Evolutionary conservation across 768 basidiomycete genomes (phyloP), one percentile per base, ranked within the genome.

Genomic region (Suillus ampliporus): DNA sequence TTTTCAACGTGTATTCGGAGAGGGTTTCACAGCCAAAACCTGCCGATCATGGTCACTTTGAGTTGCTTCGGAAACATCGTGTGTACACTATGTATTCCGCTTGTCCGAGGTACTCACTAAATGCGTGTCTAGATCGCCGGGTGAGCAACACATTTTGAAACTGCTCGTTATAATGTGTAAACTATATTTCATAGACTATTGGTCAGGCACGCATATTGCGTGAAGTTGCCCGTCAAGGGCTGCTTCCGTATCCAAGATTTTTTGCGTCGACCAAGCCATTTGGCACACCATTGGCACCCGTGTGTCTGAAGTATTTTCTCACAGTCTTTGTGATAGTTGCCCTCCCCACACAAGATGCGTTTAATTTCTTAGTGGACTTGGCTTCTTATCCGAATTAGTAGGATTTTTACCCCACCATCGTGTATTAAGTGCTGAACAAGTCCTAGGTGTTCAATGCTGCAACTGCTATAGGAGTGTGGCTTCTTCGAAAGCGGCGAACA

Each of bases 151-250:
- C 21, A 48, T 26, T 28, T 28, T 23, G 6, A 14, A 4, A 21
- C 15, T 61, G 10, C 15, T 34, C 8, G 5, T 34, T 5, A 35
- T 48, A 1, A 21, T 21, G 26, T 15, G 6, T 37, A 57, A 15
- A 31, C 15, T 37, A 38, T 51, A 31, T 31, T 56, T 64, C 7
- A 43, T 40, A 72, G 69, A 71, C 77, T 44, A 74, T 83, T 59
- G 82, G 79, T 9, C 72, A 81, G 70, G 73, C 81, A 15, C 78
- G 84, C 43, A 72, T 84, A 51, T 74, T 85, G 34, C 79, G 83
- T 26, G 85, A 86, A 69, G 76, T 83, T 37, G 84, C 80, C 15
- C 76, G 84, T 53, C 83, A 85, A 72, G 84, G 84, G 13, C 72
- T 86, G 5, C 72, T 86, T 19, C 84, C 84, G 0, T 84, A 75